Percentiles rank a stretch among this genome's conserved stretches.
Evolutionary conservation across 371 early-diverging fungal species (phyloP).

Genomic region (Smittium culicis): DNA sequence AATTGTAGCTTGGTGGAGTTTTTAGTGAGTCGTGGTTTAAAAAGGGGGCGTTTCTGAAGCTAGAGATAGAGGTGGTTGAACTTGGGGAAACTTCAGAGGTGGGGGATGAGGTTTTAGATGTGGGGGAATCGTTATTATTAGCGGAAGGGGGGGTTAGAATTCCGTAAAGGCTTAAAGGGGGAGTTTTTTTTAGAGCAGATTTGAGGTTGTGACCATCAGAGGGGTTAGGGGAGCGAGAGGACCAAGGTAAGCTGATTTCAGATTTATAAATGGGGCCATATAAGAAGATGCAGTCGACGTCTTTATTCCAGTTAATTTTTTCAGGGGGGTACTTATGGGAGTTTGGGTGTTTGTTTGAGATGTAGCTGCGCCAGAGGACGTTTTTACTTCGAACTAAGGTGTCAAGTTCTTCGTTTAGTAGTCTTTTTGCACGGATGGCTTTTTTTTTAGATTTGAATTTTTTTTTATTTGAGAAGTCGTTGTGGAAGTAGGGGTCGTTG

Average conservation of each 20-base stretch:
- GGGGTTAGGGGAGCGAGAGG: neutral
- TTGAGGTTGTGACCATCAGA: neutral
- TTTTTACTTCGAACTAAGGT: conserved; percentile 2
- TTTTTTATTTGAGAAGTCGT: neutral
- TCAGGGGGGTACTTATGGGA: conserved; percentile 28
- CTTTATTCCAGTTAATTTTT: conserved; percentile 33
- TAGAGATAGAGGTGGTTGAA: neutral
- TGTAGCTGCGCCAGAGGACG: neutral
- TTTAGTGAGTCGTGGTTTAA: neutral
- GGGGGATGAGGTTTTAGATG: conserved; percentile 4
- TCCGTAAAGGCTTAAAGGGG: neutral
- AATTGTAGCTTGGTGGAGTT: neutral
- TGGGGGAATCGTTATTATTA: neutral
- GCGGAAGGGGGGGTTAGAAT: neutral
- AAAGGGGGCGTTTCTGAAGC: neutral
- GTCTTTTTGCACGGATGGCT: neutral
- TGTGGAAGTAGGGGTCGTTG: neutral
- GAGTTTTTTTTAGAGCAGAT: conserved; percentile 9
- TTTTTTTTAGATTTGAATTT: neutral
- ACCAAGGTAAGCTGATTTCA: conserved; percentile 25
- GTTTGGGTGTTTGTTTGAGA: conserved; percentile 1
- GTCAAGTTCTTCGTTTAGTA: neutral
- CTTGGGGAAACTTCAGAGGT: neutral
- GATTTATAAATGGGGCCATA: conserved; percentile 28
- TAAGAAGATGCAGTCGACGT: conserved; percentile 30